Base-by-base conservation (phyloP, 768 basidiomycete genomes). In the Lyophyllum semitale region DNA sequence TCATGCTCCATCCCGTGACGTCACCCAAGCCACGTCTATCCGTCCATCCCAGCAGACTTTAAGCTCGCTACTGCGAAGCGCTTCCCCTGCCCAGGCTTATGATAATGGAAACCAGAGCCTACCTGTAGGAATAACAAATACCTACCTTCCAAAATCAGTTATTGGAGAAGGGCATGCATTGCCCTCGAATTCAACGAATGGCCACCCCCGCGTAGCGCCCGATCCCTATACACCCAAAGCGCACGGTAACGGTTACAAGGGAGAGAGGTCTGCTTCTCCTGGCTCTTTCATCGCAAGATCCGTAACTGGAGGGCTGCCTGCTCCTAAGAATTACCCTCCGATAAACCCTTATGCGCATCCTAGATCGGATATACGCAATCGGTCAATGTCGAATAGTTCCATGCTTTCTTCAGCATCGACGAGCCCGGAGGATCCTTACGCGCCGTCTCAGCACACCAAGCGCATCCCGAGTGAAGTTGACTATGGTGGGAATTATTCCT, bases 381-480 rank as follows among this genome's bases (percentile, higher is more conserved):
- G 78, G 30, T 78, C 81, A 7, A 61, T 68, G 48, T 83, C 83
- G 15, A 81, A 76, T 60, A 72, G 74, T 0, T 80, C 83, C 8
- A 60, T 66, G 18, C 60, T 77, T 33, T 76, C 79, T 12, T 50
- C 60, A 7, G 43, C 59, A 20, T 71, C 70, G 6, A 56, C 64
- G 22, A 68, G 71, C 48, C 67, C 66, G 3, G 75, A 79, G 49
- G 68, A 74, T 27, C 73, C 72, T 13, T 73, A 76, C 60, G 66
- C 71, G 25, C 70, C 71, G 12, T 49, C 64, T 11, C 63, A 68
- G 17, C 61, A 63, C 41, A 50, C 57, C 53, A 62, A 57, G 33
- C 59, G 61, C 27, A 62, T 64, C n/a, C 53, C 65, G 2, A 67
- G 55, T 56, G 71, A 71, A 51, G 54, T 63, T 6, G 64, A 66